These are phyloP conservation scores for Melanomma pulvis-pyrius DNA, from an alignment of 495 filamentous ascomycete species.

Conservation along the genomic window DNA sequence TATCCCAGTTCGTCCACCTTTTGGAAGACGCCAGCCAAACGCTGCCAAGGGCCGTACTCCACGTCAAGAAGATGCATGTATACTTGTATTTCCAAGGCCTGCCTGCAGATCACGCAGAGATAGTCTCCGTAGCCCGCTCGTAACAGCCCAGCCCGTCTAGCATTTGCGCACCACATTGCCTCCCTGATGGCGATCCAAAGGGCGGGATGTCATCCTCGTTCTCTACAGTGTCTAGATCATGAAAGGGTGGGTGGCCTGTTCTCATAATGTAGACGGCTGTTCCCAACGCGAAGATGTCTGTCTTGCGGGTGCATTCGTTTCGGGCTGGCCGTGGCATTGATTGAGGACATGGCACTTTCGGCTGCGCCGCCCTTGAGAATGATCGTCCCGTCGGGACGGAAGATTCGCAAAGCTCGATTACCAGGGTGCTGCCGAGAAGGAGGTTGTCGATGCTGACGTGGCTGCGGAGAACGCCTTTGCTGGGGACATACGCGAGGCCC, in stretches of 20 bases:
- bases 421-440: not conserved
- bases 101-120: constrained; percentile 1
- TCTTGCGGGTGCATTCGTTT: not conserved
- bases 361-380: not conserved
- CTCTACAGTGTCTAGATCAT: constrained; percentile 1
- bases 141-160: not conserved
- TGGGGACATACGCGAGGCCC: not conserved
- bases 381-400: too few relatives aligned
- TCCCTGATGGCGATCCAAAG: not conserved
- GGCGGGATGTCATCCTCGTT: not conserved
- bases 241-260: constrained; percentile 1
- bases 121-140: not conserved
- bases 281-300: not conserved
- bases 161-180: constrained; percentile 3
- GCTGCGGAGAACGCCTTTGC: not conserved
- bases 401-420: not conserved
- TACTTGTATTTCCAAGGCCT: too few relatives aligned
- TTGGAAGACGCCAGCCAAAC: too few relatives aligned
- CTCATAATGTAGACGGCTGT: not conserved
- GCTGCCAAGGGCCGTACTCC: too few relatives aligned
- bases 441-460: not conserved
- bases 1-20: too few relatives aligned
- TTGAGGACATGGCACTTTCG: not conserved
- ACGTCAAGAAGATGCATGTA: too few relatives aligned
- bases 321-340: constrained; percentile 1